phyloP scores from a whole-genome alignment of 2,329 filamentous ascomycete genomes.

The Sphaerulina populicola region DNA sequence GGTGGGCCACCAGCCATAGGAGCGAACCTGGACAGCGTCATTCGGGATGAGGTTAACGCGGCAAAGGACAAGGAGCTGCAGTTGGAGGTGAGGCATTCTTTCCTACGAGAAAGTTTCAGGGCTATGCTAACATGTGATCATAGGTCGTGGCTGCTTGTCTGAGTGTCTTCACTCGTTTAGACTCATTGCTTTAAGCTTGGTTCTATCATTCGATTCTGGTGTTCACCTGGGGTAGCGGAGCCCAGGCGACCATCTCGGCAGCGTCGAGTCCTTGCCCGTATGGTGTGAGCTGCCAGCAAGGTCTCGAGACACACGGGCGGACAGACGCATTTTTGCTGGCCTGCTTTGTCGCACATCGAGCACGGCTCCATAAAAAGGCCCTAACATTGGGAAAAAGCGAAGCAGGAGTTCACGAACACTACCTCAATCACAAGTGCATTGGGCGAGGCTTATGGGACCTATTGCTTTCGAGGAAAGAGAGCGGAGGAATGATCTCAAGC shows the following conservation, averaged over 20 bases:
- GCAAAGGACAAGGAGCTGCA: conserved; percentile 91
- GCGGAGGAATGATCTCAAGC: not conserved
- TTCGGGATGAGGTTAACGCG: conserved; percentile 77
- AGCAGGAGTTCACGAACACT: too few species aligned
- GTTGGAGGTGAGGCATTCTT: conserved; percentile 61
- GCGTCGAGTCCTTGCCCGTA: not conserved
- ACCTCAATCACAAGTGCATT: too few species aligned
- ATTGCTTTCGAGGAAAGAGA: not conserved
- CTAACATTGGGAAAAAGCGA: too few species aligned
- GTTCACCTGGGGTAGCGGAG: not conserved
- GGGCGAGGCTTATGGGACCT: too few species aligned
- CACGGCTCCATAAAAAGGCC: too few species aligned
- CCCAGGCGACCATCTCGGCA: not conserved
- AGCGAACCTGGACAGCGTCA: conserved; percentile 80
- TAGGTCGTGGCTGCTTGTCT: conserved; percentile 84
- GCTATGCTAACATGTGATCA: conserved; percentile 16
- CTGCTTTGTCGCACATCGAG: too few species aligned
- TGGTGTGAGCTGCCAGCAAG: too few species aligned
- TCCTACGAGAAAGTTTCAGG: not conserved
- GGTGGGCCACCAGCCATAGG: conserved; percentile 75
- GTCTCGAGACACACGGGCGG: too few species aligned
- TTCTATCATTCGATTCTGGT: not conserved
- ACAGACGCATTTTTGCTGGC: too few species aligned
- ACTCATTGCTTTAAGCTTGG: conserved; percentile 70
- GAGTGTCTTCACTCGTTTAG: conserved; percentile 93